Evolutionary conservation across 371 early-diverging fungal species (phyloP).

Genomic region (Mucor mucedo): DNA sequence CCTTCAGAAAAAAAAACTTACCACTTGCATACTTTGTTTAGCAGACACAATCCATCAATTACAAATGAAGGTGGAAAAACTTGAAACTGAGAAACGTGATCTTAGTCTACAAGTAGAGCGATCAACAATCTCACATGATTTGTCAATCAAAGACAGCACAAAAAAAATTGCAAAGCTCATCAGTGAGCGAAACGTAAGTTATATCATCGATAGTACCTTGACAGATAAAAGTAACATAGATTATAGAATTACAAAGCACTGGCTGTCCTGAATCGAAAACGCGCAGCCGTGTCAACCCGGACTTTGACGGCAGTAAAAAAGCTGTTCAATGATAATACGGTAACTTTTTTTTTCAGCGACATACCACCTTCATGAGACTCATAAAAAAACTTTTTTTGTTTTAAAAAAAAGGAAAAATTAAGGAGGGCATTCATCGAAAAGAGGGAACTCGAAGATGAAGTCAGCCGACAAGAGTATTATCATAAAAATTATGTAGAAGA

Average conservation of each 20-base stretch:
- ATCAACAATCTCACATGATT: not conserved
- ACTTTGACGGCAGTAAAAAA: slow-evolving; percentile 2
- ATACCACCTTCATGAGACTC: too few species aligned
- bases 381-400: too few species aligned
- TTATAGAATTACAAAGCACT: slow-evolving; percentile 4
- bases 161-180: not conserved
- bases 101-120: not conserved
- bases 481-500: too few species aligned
- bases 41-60: not conserved
- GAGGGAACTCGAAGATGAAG: not conserved
- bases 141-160: not conserved
- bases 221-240: not conserved
- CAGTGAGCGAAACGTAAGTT: not conserved
- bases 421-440: too few species aligned
- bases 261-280: slow-evolving; percentile 10
- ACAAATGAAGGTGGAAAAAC: not conserved
- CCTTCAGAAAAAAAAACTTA: not conserved
- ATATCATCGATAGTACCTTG: not conserved
- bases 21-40: not conserved
- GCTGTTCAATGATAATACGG: slow-evolving; percentile 1
- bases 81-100: not conserved
- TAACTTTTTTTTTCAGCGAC: not conserved
- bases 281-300: not conserved
- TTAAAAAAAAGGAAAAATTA: not conserved
- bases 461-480: not conserved